Conservation (phyloP, 768 basidiomycete species). For the Termitomyces sp. region DNA sequence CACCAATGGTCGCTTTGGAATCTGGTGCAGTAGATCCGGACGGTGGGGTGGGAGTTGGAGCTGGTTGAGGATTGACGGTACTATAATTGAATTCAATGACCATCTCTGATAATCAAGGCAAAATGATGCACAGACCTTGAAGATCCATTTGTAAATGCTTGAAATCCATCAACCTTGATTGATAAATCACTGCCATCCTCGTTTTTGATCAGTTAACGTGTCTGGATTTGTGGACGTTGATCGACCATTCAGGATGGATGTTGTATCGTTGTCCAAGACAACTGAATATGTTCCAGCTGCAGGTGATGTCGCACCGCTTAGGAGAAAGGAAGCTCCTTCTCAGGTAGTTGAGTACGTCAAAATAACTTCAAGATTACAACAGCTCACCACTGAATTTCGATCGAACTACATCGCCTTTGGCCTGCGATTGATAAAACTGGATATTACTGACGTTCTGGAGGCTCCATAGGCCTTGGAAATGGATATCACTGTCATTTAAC, state of each 20-base stretch:
- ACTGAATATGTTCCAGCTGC: conserved; percentile 59
- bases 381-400: conserved; percentile 49
- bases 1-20: conserved; percentile 64
- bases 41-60: neutral
- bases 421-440: conserved; percentile 28
- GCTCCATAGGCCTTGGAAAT: conserved; percentile 59
- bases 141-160: conserved; percentile 36
- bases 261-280: conserved; percentile 37
- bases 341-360: neutral
- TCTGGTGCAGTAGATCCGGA: conserved; percentile 20
- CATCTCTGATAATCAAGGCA: neutral
- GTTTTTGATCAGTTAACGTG: conserved; percentile 55
- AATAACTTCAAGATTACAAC: neutral
- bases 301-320: conserved; percentile 61
- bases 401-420: conserved; percentile 43
- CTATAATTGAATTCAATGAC: neutral
- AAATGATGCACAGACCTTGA: conserved; percentile 15
- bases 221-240: conserved; percentile 52
- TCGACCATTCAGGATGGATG: conserved; percentile 44
- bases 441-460: conserved; percentile 24
- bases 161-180: conserved; percentile 49
- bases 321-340: conserved; percentile 58
- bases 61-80: neutral
- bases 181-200: conserved; percentile 50
- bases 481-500: conserved; percentile 45